A percentile compares a stretch with the other conserved stretches of the same genome.
These are phyloP conservation scores for Sugiyamaella sp. DNA, from an alignment of 1,139 yeast genomes.

Conservation along the genomic window DNA sequence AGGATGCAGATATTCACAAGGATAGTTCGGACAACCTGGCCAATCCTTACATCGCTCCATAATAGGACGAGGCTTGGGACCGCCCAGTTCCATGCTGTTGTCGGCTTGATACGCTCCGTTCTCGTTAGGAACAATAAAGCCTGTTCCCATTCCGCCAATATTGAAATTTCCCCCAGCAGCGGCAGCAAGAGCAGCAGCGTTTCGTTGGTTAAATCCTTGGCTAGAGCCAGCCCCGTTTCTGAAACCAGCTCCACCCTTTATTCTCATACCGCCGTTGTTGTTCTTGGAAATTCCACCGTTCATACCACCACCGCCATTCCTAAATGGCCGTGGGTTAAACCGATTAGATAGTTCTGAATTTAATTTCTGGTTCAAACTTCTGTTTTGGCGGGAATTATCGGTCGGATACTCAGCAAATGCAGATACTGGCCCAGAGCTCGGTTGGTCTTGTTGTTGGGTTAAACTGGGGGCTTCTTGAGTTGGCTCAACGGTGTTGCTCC, in stretches of 20 bases:
- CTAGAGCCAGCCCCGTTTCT: conserved; percentile 6
- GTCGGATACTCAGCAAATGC: conserved; percentile 18
- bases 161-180: not conserved
- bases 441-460: conserved; percentile 19
- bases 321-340: conserved; percentile 1
- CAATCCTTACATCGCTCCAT: conserved; percentile 65
- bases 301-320: not conserved
- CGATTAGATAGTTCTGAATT: not conserved
- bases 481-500: conserved; percentile 9
- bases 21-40: conserved; percentile 70
- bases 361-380: not conserved
- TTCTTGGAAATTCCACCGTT: conserved; percentile 1
- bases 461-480: conserved; percentile 16
- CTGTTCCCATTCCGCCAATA: conserved; percentile 6
- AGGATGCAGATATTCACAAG: conserved; percentile 79
- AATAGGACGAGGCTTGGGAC: not conserved
- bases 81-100: conserved; percentile 5
- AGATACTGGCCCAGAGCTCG: conserved; percentile 9
- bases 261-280: not conserved
- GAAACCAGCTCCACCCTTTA: not conserved
- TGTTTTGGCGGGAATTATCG: conserved; percentile 24
- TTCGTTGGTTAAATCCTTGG: not conserved
- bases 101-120: conserved; percentile 12
- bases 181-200: not conserved
- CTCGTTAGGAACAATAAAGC: not conserved